A percentile compares a stretch with the other conserved stretches of the same genome.
phyloP scores from a whole-genome alignment of 148 eudicot species.

The Rhododendron simsii region DNA sequence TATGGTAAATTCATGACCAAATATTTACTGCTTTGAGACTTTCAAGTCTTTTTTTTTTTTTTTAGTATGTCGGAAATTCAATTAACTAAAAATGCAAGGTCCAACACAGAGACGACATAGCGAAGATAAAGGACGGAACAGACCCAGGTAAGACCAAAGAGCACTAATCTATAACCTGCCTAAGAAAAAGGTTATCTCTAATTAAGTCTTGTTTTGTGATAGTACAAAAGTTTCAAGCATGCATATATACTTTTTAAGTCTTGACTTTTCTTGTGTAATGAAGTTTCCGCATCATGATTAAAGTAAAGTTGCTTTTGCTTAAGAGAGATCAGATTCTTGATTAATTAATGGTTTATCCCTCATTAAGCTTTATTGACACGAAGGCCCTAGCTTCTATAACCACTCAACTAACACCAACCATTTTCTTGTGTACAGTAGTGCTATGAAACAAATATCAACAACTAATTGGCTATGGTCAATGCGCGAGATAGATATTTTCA shows the following conservation, averaged over 20 bases:
- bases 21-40: not conserved
- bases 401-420: slow-evolving; percentile 10
- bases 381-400: not conserved
- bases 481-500: not conserved
- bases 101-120: too few species aligned
- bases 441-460: not conserved
- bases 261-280: not conserved
- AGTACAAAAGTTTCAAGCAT: not conserved
- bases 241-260: too few species aligned
- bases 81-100: too few species aligned
- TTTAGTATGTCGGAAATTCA: too few species aligned
- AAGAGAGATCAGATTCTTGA: slow-evolving; percentile 6
- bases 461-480: not conserved
- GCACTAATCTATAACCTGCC: too few species aligned
- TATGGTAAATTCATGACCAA: not conserved
- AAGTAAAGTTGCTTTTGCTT: not conserved
- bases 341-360: not conserved
- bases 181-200: too few species aligned
- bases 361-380: slow-evolving; percentile 7
- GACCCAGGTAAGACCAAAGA: too few species aligned
- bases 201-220: not conserved
- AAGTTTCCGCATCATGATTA: not conserved
- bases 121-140: too few species aligned
- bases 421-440: not conserved
- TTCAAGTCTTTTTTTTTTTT: not conserved